Evolutionary conservation across 768 basidiomycete species (phyloP), one percentile per base, ranked within the genome.

Genomic region (Boletales sp.): DNA sequence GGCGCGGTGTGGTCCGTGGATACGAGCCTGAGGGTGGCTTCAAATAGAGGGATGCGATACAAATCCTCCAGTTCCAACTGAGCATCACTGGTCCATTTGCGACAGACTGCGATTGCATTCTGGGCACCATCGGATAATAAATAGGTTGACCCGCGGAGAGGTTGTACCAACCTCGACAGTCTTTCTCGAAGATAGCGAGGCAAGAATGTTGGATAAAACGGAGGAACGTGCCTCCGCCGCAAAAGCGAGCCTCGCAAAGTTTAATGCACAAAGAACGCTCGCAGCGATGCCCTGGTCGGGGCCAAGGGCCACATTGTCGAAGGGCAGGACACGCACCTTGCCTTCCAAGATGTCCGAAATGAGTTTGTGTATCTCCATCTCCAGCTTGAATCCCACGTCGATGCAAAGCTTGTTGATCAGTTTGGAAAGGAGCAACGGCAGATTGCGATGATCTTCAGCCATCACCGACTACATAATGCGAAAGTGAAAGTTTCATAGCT

Each of bases 191-290:
- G 37, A 52, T 9, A 66, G 40, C 18, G 14, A 44, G 5, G 30
- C 14, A 9, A 65, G 27, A n/a, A 53, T 40, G 38, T 52, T 48
- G 18, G 54, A 57, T 18, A 57, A 19, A 40, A 38, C n/a, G 2
- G 54, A 37, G 15, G 42, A 41, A 2, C 29, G 44, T 18, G 18
- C n/a, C 21, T 50, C 52, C 15, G 40, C 43, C 13, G 44, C 38
- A 19, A 83, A 73, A 18, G 75, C 69, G 11, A 79, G 55, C 42
- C 82, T 72, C 4, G 74, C 76, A 44, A 80, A 83, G 56, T 86
- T 84, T 40, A 86, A 63, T 2, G 78, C 78, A 5, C 80, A 82
- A 19, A 86, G 70, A 12, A 80, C 79, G 50, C 79, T 78, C 2
- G 80, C 69, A 13, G 80, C 73, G 14, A 43, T 40, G 29, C 44